Percentiles rank a stretch among this genome's conserved stretches.
phyloP scores from a whole-genome alignment of 129 eudicot genomes.

The Pulicaria dysenterica region DNA sequence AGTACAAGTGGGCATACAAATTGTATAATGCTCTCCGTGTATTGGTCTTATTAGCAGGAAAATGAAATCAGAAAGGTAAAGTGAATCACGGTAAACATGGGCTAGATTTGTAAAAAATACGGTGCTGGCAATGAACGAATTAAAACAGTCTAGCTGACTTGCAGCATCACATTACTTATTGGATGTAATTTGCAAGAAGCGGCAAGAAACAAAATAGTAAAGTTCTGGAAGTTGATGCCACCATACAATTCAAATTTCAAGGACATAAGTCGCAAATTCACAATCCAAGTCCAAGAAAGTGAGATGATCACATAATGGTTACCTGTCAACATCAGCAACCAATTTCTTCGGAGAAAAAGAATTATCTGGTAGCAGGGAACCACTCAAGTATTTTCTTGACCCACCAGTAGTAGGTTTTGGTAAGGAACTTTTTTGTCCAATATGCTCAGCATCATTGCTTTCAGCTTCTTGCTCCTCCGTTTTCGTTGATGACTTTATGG shows the following conservation, averaged over 20 bases:
- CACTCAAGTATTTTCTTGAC: constrained; percentile 57
- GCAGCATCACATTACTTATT: too few relatives aligned
- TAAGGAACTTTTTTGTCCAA: constrained; percentile 39
- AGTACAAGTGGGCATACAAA: too few relatives aligned
- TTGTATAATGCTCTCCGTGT: too few relatives aligned
- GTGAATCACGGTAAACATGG: too few relatives aligned
- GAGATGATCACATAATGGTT: constrained; percentile 17
- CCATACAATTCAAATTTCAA: neutral
- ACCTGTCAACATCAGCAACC: constrained; percentile 66
- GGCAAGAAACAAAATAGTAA: neutral
- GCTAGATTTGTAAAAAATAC: too few relatives aligned
- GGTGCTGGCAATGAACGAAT: too few relatives aligned
- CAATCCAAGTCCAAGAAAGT: constrained; percentile 4
- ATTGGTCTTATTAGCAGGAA: too few relatives aligned
- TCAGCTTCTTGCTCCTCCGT: constrained; percentile 52
- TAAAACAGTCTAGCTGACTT: too few relatives aligned
- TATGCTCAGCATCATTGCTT: constrained; percentile 43
- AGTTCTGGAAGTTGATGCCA: neutral
- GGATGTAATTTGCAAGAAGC: neutral
- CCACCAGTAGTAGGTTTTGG: constrained; percentile 47
- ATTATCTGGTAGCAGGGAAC: constrained; percentile 70
- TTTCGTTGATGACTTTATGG: constrained; percentile 35
- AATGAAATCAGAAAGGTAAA: too few relatives aligned
- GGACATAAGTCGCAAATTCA: constrained; percentile 4
- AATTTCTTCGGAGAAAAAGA: constrained; percentile 53